These are phyloP conservation scores for Amesomyces nigricolor DNA, from an alignment of 2,329 filamentous ascomycete genomes.

Conservation along the genomic window DNA sequence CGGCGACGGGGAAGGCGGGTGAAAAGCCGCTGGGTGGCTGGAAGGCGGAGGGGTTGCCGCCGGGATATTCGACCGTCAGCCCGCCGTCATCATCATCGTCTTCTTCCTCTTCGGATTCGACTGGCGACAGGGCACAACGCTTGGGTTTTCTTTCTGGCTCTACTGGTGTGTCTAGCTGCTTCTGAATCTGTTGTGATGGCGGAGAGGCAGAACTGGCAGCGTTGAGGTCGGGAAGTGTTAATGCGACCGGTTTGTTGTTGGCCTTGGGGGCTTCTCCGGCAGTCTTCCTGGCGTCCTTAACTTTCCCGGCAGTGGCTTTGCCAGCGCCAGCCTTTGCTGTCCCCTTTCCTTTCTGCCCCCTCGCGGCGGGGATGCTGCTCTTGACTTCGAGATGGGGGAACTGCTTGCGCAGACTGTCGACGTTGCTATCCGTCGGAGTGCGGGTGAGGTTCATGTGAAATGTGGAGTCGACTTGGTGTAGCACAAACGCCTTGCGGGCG, in stretches of 20 bases:
- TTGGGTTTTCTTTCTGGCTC: slow-evolving; percentile 31
- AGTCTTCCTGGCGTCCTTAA: slow-evolving; percentile 10
- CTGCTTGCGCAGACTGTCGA: slow-evolving; percentile 57
- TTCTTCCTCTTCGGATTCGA: slow-evolving; percentile 39
- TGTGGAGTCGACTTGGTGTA: slow-evolving; percentile 75
- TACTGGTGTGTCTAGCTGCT: slow-evolving; percentile 2
- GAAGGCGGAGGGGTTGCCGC: slow-evolving; percentile 37
- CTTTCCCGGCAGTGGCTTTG: slow-evolving; percentile 16
- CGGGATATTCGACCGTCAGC: slow-evolving; percentile 56
- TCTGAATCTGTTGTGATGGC: background rate
- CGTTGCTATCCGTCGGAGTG: slow-evolving; percentile 59
- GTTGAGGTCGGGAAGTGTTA: slow-evolving; percentile 34
- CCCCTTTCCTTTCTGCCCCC: slow-evolving; percentile 26
- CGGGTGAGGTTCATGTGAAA: slow-evolving; percentile 82
- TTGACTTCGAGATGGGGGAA: slow-evolving; percentile 57
- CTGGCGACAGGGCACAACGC: slow-evolving; percentile 18
- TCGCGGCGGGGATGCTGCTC: slow-evolving; percentile 17
- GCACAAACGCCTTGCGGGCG: slow-evolving; percentile 66
- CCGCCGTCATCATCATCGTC: slow-evolving; percentile 53
- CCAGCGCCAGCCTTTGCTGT: slow-evolving; percentile 22
- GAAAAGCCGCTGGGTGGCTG: slow-evolving; percentile 40
- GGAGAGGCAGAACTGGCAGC: slow-evolving; percentile 16
- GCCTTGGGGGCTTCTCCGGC: slow-evolving; percentile 17
- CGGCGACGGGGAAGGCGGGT: slow-evolving; percentile 40
- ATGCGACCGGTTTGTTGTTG: slow-evolving; percentile 32